Percentiles rank a stretch among this genome's conserved stretches.
Conservation (phyloP, 2,329 filamentous ascomycete genomes). For the Trichoderma citrinoviride region DNA sequence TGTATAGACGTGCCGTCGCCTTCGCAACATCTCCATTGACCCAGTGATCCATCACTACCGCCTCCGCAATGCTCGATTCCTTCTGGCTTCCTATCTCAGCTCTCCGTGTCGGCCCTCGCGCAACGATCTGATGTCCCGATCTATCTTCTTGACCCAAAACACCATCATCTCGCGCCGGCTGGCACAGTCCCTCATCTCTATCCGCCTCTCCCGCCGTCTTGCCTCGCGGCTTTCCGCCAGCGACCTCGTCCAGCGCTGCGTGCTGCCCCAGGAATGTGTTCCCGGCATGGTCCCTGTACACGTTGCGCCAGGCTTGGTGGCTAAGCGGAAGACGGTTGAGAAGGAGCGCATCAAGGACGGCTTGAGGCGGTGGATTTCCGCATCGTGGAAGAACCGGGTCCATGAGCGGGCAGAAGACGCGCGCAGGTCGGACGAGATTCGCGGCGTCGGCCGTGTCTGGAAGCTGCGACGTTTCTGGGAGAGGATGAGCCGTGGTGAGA, state of each 20-base stretch:
- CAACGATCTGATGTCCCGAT: slow-evolving; percentile 59
- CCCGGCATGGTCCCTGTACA: slow-evolving; percentile 41
- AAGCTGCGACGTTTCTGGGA: slow-evolving; percentile 66
- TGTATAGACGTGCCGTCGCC: slow-evolving; percentile 56
- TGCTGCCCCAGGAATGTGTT: slow-evolving; percentile 64
- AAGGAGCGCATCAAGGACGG: slow-evolving; percentile 66
- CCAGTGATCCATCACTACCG: slow-evolving; percentile 65
- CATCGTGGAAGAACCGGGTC: slow-evolving; percentile 53
- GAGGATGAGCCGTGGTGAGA: slow-evolving; percentile 48
- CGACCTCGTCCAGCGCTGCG: slow-evolving; percentile 59
- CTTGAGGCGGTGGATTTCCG: slow-evolving; percentile 62
- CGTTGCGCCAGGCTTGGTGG: slow-evolving; percentile 61
- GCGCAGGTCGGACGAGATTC: slow-evolving; percentile 48
- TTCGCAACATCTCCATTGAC: slow-evolving; percentile 60
- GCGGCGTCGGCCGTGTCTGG: slow-evolving; percentile 57
- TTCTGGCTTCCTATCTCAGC: slow-evolving; percentile 55
- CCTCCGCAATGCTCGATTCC: slow-evolving; percentile 53
- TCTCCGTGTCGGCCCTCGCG: slow-evolving; percentile 58
- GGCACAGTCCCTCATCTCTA: slow-evolving; percentile 61
- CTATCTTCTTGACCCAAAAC: slow-evolving; percentile 66
- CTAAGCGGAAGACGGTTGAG: slow-evolving; percentile 60
- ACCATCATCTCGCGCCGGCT: slow-evolving; percentile 63
- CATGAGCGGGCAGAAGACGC: slow-evolving; percentile 48
- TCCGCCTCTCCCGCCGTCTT: slow-evolving; percentile 62
- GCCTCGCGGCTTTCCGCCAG: slow-evolving; percentile 58